phyloP scores from a whole-genome alignment of 2,329 filamentous ascomycete species.

The Colletotrichum caudatum region DNA sequence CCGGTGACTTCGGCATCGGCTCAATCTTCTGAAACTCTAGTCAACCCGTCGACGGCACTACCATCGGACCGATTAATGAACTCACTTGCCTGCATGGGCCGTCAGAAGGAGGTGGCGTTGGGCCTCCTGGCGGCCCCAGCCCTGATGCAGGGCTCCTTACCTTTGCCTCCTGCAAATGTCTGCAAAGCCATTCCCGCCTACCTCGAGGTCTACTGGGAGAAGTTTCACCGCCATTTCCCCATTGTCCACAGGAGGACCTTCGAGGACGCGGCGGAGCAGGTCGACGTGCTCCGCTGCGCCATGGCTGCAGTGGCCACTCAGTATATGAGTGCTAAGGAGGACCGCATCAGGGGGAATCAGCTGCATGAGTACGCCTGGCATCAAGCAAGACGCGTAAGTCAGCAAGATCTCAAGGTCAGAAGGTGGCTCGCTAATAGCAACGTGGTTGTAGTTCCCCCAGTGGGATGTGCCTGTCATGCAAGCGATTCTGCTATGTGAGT shows the following conservation, averaged over 20 bases:
- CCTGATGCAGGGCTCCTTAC: constrained; percentile 54
- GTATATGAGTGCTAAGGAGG: constrained; percentile 60
- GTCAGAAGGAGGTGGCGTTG: constrained; percentile 57
- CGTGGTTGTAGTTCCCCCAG: constrained; percentile 55
- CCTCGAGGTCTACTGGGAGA: constrained; percentile 66
- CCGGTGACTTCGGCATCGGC: constrained; percentile 57
- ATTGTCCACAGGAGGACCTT: constrained; percentile 62
- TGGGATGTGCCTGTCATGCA: constrained; percentile 66
- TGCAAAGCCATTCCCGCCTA: constrained; percentile 62
- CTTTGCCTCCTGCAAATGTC: constrained; percentile 47
- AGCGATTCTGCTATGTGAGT: constrained; percentile 66
- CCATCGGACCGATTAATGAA: constrained; percentile 51
- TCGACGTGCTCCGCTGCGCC: constrained; percentile 62
- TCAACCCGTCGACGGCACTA: constrained; percentile 58
- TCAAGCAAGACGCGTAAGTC: constrained; percentile 63
- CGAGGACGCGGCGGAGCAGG: constrained; percentile 54
- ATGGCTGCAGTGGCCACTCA: constrained; percentile 71
- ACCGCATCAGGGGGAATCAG: constrained; percentile 62
- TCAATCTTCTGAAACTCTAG: constrained; percentile 62
- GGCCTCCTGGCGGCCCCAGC: constrained; percentile 52
- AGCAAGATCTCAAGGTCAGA: not conserved
- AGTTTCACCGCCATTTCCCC: constrained; percentile 62
- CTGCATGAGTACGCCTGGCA: constrained; percentile 65
- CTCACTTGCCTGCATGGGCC: constrained; percentile 53
- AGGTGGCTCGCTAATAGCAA: constrained; percentile 4